Evolutionary conservation across 441 rosid genomes (phyloP), one percentile per base, ranked within the genome.

Genomic region (Aquilaria agallochum): DNA sequence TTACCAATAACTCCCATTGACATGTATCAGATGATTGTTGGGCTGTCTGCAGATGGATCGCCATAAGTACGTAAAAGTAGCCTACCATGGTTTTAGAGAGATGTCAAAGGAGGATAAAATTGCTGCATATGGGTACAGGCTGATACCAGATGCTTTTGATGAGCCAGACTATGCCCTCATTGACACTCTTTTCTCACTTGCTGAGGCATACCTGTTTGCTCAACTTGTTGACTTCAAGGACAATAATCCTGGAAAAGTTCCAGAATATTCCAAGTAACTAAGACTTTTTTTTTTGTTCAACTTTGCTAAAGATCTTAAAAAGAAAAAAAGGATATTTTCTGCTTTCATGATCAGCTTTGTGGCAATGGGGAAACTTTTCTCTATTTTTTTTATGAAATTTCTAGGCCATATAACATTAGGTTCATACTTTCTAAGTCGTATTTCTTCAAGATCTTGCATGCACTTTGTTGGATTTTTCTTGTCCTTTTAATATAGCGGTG

Each of bases 21-120:
- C 4, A 34, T 31, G 40, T 34, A 6, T 50, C n/a, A 3, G 51
- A 64, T 50, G 46, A 48, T 63, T 27, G 44, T 49, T 73, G 32
- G 70, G 67, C 56, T 31, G 61, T 50, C 9, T 34, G 58, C 80
- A 91, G 97, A 91, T 91, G 97, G 97, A 91, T 65, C 87, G 97
- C 34, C 97, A 91, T 72, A 91, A 91, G 67, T 91, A 91, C 62
- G 97, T 88, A 58, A 89, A 91, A 80, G 88, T 91, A 57, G 97
- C 97, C 31, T 89, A 87, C 73, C 97, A 91, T 76, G 97, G 97
- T 65, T 89, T 91, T 74, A 79, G 64, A 63, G 97, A 91, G 72
- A 76, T 91, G 74, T 71, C 87, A 14, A 91, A 91, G 75, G 95
- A 91, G 75, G 92, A 87, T 53, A 91, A 87, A 83, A 82, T 87